Evolutionary conservation across 768 basidiomycete genomes (phyloP), one percentile per base, ranked within the genome.

Genomic region (Antrodiella citrinella): DNA sequence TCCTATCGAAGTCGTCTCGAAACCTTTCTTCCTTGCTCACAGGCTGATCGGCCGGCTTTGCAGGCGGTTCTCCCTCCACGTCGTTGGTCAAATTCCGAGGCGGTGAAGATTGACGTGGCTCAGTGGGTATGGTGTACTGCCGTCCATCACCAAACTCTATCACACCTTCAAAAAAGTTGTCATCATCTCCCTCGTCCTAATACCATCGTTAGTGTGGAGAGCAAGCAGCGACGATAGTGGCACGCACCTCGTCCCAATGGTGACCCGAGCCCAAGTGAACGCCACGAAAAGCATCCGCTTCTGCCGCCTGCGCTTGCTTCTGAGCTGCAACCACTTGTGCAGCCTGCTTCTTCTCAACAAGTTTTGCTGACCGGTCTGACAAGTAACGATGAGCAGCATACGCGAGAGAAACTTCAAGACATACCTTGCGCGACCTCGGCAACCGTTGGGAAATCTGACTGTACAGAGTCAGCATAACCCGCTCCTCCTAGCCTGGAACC

Each of bases 121-220:
- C 60, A 26, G 74, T 69, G 21, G 71, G 81, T 49, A 95, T 78
- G 54, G 84, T 90, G 70, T 96, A 95, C 64, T 91, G 88, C 44
- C 86, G 80, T 10, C 94, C 94, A 62, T 99, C 96, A 3, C 82
- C 94, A 62, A 99, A 99, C 64, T 99, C 94, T 59, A 99, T 88
- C 26, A 91, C 87, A 24, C 84, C 85, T 58, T 80, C 84, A 22
- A 94, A 69, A 60, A 92, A 94, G 59, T 92, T 87, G 62, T 91
- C 86, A 51, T 93, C 89, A 54, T 95, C 94, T 67, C 92, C 91
- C 67, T 86, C 86, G 78, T 91, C 87, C 87, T 91, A 1, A 35
- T 26, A 20, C 2, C n/a, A 23, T 11, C 18, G 35, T 5, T 30
- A 43, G 15, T 43, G 21, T n/a, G n/a, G n/a, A 41, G 10, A 26